These are phyloP conservation scores for Ophiognomonia clavigignenti-juglandacearum DNA, from an alignment of 2,329 filamentous ascomycete species.

Conservation along the genomic window DNA sequence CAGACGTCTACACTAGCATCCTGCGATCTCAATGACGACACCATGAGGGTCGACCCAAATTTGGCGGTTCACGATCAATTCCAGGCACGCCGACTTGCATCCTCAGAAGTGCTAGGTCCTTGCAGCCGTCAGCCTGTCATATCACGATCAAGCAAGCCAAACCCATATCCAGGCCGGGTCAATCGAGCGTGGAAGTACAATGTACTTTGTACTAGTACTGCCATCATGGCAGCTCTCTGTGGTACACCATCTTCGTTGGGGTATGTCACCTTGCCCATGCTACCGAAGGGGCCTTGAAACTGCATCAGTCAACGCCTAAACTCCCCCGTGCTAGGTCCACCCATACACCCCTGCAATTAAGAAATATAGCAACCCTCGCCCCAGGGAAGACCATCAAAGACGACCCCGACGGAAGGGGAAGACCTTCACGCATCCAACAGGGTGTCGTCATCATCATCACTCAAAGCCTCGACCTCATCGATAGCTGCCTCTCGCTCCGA, in stretches of 20 bases:
- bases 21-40: too few relatives aligned
- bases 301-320: not conserved
- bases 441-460: conserved; percentile 54
- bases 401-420: not conserved
- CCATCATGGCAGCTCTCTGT: too few relatives aligned
- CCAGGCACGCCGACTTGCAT: too few relatives aligned
- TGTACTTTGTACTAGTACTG: too few relatives aligned
- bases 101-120: too few relatives aligned
- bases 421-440: conserved; percentile 14
- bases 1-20: too few relatives aligned
- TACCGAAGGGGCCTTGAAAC: not conserved
- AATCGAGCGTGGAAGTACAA: too few relatives aligned
- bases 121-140: too few relatives aligned
- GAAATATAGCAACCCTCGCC: conserved; percentile 13
- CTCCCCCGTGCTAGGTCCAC: not conserved
- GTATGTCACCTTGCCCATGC: not conserved
- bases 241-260: too few relatives aligned
- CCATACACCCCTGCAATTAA: not conserved
- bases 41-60: too few relatives aligned
- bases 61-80: too few relatives aligned
- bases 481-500: conserved; percentile 67
- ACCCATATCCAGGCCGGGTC: not conserved
- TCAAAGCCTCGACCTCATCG: conserved; percentile 85
- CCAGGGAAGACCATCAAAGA: not conserved
- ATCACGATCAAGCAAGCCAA: too few relatives aligned